Base-by-base conservation (phyloP, 192 early-diverging fungal genomes). In the Podila minutissima region DNA sequence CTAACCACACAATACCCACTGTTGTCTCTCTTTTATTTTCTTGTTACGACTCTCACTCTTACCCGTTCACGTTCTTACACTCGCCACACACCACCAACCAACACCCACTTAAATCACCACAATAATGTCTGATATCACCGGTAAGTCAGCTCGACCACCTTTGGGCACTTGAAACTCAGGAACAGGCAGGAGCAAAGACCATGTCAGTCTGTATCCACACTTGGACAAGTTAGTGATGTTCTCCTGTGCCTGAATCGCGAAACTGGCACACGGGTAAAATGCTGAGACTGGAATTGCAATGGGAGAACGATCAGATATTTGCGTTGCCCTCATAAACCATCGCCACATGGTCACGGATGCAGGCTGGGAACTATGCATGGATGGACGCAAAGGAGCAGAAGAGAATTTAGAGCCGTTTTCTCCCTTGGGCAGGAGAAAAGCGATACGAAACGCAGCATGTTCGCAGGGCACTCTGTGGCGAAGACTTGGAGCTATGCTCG, bases 41-140 rank as follows among this genome's bases (percentile, higher is more conserved):
- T 46, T 53, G 49, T 26, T 58, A 55, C 71, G 62, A 64, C 62
- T 33, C 48, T 24, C 66, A 22, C 66, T 59, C 41, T 53, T 53
- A 37, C 69, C 13, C 31, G 17, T 53, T 46, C 32, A 20, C 53
- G 9, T n/a, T 33, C 33, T 33, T 49, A 41, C 15, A 15, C 46
- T 53, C 20, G 4, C 6, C 41, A 13, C 53, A 31, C 28, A 8
- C 50, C 59, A 67, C 1, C 35, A 1, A 4, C 35, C 4, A 37
- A 37, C 41, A 46, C 41, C 41, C 41, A 46, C 2, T 37, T 37
- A 37, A 37, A 37, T 8, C 35, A 1, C 35, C 35, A 37, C 41
- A 46, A 46, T 75, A 75, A 75, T 75, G 74, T 69, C 74, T 69
- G 67, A 75, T 64, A 64, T 37, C 74, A 49, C 74, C 35, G 66